phyloP scores from a whole-genome alignment of 2,329 filamentous ascomycete genomes.

The Calonectria pseudoturangicola region DNA sequence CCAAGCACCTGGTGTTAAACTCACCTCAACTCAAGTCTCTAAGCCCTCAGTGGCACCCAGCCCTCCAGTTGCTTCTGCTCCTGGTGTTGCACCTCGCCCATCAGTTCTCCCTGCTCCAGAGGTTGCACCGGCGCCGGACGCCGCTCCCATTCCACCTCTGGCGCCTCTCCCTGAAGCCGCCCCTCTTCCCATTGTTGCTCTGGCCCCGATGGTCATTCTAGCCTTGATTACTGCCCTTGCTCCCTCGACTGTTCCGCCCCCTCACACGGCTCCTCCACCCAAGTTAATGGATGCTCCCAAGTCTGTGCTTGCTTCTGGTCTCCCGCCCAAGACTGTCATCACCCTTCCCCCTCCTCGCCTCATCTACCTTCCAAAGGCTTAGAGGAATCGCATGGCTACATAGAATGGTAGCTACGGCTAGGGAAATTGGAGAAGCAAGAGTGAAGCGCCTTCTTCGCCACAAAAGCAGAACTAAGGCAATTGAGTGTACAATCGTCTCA shows the following conservation, averaged over 20 bases:
- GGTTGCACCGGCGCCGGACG: slow-evolving; percentile 28
- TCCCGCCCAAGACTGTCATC: slow-evolving; percentile 20
- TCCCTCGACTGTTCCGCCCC: slow-evolving; percentile 29
- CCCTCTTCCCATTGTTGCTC: slow-evolving; percentile 36
- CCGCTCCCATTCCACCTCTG: slow-evolving; percentile 25
- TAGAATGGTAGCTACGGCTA: neutral
- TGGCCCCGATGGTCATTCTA: slow-evolving; percentile 41
- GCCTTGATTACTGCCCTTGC: slow-evolving; percentile 33
- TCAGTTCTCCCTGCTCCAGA: slow-evolving; percentile 28
- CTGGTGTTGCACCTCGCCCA: slow-evolving; percentile 30
- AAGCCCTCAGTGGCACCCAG: slow-evolving; percentile 12
- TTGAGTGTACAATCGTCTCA: slow-evolving; percentile 5
- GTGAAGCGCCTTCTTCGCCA: neutral
- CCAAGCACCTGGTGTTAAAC: slow-evolving; percentile 22
- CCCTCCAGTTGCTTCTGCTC: slow-evolving; percentile 26
- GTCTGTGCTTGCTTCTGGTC: slow-evolving; percentile 31
- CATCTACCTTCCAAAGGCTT: slow-evolving; percentile 5
- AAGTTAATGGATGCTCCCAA: slow-evolving; percentile 34
- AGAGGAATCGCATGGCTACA: neutral
- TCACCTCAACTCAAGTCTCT: slow-evolving; percentile 10
- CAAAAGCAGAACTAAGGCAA: neutral
- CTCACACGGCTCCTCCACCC: slow-evolving; percentile 31
- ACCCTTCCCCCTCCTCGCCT: slow-evolving; percentile 28
- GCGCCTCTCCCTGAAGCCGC: slow-evolving; percentile 40
- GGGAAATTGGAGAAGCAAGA: neutral